Evolutionary conservation across 176 grass and related monocot genomes (phyloP).

Genomic region (Hsuehochloa calcarea): DNA sequence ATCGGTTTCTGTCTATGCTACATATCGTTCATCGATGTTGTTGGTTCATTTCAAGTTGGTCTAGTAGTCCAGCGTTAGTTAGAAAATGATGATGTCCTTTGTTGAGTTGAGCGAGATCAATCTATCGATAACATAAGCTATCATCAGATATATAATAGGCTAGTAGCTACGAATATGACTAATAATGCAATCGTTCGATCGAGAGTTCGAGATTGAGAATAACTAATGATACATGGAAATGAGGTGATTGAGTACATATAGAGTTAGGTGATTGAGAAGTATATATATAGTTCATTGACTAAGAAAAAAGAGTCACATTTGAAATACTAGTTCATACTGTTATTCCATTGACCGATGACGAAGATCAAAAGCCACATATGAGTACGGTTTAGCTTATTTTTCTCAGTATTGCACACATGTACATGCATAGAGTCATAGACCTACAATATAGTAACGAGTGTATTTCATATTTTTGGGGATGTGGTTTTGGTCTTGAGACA

Average conservation of each 20-base stretch:
- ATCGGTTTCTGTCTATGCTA: constrained; percentile 4
- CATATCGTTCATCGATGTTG: background rate
- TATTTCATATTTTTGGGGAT: background rate
- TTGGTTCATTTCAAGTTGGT: constrained; percentile 27
- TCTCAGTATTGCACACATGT: background rate
- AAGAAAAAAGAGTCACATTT: background rate
- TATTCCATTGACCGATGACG: background rate
- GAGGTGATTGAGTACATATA: background rate
- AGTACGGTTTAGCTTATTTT: background rate
- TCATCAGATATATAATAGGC: constrained; percentile 18
- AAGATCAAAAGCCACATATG: background rate
- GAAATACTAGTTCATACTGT: background rate
- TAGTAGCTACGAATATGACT: background rate
- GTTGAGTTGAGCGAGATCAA: constrained; percentile 13
- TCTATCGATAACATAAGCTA: constrained; percentile 29
- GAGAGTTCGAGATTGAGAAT: background rate
- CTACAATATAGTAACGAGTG: background rate
- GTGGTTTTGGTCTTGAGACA: background rate
- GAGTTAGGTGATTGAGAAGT: background rate
- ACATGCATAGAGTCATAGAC: background rate
- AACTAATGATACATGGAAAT: constrained; percentile 30
- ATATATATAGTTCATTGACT: background rate
- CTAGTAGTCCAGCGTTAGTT: constrained; percentile 7
- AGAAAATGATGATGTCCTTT: constrained; percentile 17
- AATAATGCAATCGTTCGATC: background rate